Evolutionary conservation across 139 green algal species (phyloP).

Genomic region (Coelastrella sp.): DNA sequence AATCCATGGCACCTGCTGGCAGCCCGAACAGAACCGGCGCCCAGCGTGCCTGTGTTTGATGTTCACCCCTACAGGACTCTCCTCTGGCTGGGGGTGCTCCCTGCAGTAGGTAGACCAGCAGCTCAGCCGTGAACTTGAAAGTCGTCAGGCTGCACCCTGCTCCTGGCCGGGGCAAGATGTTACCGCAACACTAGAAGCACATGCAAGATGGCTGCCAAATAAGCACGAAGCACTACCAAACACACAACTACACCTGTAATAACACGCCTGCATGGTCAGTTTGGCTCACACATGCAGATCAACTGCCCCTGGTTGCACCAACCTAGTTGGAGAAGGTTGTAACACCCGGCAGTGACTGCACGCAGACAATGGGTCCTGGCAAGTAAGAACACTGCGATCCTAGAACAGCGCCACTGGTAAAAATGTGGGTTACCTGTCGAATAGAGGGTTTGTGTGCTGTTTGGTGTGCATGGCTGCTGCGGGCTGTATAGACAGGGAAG

Average conservation of each 20-base stretch:
- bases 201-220: too few species aligned
- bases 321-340: not conserved
- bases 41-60: not conserved
- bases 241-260: not conserved
- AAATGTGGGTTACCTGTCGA: not conserved
- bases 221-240: too few species aligned
- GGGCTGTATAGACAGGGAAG: not conserved
- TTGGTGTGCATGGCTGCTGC: not conserved
- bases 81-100: not conserved
- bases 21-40: not conserved
- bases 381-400: too few species aligned
- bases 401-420: too few species aligned
- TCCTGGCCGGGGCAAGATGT: too few species aligned
- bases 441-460: not conserved
- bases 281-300: not conserved
- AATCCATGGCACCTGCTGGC: not conserved
- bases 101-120: not conserved
- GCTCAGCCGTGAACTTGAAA: too few species aligned
- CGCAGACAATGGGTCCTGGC: not conserved
- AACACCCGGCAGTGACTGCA: not conserved
- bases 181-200: too few species aligned
- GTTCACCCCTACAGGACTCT: not conserved
- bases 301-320: not conserved
- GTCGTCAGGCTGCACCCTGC: too few species aligned
- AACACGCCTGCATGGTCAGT: not conserved